Evolutionary conservation across 2,329 filamentous ascomycete species (phyloP), one percentile per base, ranked within the genome.

Genomic region (Fonsecaea monophora): DNA sequence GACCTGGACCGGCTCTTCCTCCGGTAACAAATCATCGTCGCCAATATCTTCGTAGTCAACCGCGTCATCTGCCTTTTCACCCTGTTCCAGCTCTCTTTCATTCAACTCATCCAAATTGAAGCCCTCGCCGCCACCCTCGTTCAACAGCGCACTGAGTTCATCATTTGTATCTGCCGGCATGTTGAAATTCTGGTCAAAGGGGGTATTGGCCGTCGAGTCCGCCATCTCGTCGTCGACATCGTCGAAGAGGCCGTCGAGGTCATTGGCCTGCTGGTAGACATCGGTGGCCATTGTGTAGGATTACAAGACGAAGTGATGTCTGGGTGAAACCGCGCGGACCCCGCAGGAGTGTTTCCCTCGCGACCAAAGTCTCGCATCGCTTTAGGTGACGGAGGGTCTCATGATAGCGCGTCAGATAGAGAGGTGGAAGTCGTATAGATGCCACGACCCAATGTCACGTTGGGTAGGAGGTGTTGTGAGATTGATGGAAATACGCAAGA

Each of bases 1-100:
- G 58, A 32, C 63, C 48, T 63, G 68, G 9, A 72, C 70, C 13
- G 58, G 66, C 65, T 81, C 79, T 71, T 83, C 82, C 45, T 95
- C 92, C 6, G 95, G 92, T 10, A 92, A 90, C 7, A 97, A 84
- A 70, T 97, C 94, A 75, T 96, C 93, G 76, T 98, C 94, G 71
- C 90, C 90, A 69, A 98, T 94, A 75, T 97, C 92, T 76, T 92
- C 92, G 73, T 85, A 99, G 76, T 99, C 95, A 69, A 95, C 82
- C 48, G 95, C 95, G 79, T 98, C 92, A 67, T 93, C 93, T 62
- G 93, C 94, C 79, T 99, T 99, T 77, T 92, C 90, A 21, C 84
- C 85, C 60, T 60, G 83, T 82, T 60, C 85, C 77, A 61, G 61
- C 37, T 67, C 68, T 68, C 66, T 64, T 56, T 66, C 63, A 56